Conservation (phyloP, 176 grass and related monocot species). For the Carex cristatella region DNA sequence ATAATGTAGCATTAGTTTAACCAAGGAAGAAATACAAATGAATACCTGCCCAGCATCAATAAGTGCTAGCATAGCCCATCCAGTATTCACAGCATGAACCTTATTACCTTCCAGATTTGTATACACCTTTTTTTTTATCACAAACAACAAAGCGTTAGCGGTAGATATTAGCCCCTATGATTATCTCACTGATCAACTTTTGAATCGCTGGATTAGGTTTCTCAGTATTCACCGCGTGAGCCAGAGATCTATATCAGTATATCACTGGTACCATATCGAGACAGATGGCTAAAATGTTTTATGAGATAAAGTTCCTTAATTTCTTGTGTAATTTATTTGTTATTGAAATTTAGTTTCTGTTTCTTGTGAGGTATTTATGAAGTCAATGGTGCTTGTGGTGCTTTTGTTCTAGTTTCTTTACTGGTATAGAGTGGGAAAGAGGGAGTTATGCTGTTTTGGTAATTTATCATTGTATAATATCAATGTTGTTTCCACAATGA, state of each 20-base stretch:
- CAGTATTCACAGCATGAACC: constrained; percentile 82
- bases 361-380: neutral
- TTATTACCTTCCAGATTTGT: constrained; percentile 69
- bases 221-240: neutral
- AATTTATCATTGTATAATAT: neutral
- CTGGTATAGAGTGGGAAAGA: neutral
- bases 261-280: neutral
- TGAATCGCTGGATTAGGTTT: neutral
- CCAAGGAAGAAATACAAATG: neutral
- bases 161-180: neutral
- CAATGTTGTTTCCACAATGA: neutral
- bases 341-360: neutral
- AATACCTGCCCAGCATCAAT: constrained; percentile 81
- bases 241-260: neutral
- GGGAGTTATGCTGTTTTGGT: neutral
- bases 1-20: constrained; percentile 6
- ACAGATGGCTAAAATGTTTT: neutral
- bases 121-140: constrained; percentile 63
- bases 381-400: neutral
- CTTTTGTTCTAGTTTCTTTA: neutral
- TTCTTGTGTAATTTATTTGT: neutral
- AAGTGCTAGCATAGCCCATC: constrained; percentile 78
- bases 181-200: neutral
- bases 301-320: neutral
- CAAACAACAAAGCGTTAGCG: neutral